Percentiles rank a stretch among this genome's conserved stretches.
phyloP scores from a whole-genome alignment of 2,329 filamentous ascomycete species.

The Ceratocystis alfenasii region DNA sequence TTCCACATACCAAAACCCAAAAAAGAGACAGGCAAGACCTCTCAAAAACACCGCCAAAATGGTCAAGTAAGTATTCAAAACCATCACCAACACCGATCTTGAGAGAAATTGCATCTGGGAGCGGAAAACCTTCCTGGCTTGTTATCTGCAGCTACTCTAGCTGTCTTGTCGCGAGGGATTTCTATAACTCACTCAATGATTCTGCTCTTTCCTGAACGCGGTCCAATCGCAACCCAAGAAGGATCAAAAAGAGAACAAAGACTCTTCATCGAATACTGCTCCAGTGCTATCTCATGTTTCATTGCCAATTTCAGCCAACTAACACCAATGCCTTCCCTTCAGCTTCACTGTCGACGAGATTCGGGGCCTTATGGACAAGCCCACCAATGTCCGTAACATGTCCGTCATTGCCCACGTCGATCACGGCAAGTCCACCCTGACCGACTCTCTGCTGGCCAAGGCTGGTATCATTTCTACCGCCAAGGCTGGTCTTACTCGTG shows the following conservation, averaged over 20 bases:
- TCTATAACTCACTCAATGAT: not conserved
- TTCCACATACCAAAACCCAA: conserved; percentile 26
- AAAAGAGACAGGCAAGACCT: conserved; percentile 19
- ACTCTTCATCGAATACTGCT: not conserved
- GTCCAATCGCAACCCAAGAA: not conserved
- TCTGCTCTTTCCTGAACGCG: not conserved
- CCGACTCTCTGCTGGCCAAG: conserved; percentile 97
- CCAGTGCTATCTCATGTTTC: conserved; percentile 28
- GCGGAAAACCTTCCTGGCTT: not conserved
- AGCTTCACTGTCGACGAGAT: conserved; percentile 99
- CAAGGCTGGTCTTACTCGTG: conserved; percentile 91
- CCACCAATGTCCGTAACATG: conserved; percentile 80
- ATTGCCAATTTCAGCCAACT: conserved; percentile 26
- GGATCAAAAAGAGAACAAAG: conserved; percentile 7
- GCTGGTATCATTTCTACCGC: conserved; percentile 98
- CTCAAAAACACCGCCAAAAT: conserved; percentile 76
- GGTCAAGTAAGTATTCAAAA: conserved; percentile 77
- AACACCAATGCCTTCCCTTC: conserved; percentile 34
- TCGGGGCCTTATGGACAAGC: conserved; percentile 66
- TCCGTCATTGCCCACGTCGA: conserved; percentile 99
- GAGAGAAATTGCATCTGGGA: not conserved
- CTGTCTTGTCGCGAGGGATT: not conserved
- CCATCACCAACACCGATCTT: not conserved
- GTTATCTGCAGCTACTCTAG: not conserved
- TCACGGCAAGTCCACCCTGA: conserved; percentile 99